These are phyloP conservation scores for Silene noctiflora DNA, from an alignment of 179 eudicot species.

Conservation along the genomic window DNA sequence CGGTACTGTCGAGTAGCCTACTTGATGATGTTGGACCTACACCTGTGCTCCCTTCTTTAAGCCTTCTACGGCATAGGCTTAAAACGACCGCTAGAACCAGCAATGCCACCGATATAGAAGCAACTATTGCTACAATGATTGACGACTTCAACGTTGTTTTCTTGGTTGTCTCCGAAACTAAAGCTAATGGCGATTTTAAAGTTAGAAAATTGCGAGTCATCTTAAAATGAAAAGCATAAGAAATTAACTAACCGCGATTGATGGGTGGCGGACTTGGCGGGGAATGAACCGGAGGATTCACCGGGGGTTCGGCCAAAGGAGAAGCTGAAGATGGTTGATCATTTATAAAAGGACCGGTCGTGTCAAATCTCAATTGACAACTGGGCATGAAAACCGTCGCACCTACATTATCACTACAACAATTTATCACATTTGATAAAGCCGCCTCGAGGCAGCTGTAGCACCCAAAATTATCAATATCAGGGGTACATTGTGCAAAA, in stretches of 20 bases:
- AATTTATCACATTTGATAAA: neutral
- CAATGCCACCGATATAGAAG: neutral
- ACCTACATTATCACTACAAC: conserved; percentile 2
- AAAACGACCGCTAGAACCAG: neutral
- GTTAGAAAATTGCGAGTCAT: neutral
- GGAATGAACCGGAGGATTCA: too few species aligned
- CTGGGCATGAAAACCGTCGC: conserved; percentile 10
- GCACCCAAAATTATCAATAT: conserved; percentile 9
- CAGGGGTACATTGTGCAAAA: conserved; percentile 26
- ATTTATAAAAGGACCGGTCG: neutral
- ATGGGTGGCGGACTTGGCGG: too few species aligned
- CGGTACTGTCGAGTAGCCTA: neutral
- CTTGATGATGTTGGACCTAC: neutral
- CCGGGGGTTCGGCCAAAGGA: neutral
- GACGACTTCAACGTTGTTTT: conserved; percentile 1
- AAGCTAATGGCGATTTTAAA: neutral
- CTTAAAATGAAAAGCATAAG: neutral
- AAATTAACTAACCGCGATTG: neutral
- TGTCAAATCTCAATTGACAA: conserved; percentile 23
- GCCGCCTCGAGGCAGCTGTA: conserved; percentile 12
- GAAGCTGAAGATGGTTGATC: neutral
- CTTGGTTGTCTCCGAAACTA: neutral
- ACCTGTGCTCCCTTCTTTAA: neutral
- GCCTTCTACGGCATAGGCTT: neutral
- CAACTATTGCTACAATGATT: conserved; percentile 16